Conservation (phyloP, 108 stramenopile genomes). For the Cyclotella sp. region DNA sequence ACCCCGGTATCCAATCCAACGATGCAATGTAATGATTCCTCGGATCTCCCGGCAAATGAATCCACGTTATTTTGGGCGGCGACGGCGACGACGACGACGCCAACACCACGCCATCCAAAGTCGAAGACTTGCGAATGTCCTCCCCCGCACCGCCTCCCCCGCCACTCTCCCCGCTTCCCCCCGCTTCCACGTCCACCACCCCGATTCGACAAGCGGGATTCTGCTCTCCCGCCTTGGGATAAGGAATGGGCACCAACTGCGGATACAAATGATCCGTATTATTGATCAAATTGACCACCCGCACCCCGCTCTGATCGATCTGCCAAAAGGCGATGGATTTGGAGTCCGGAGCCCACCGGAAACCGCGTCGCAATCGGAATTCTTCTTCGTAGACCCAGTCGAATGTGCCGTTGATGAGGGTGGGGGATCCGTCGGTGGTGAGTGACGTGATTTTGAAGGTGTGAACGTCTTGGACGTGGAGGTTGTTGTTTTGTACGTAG, state of each 20-base stretch:
- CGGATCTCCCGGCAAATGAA: slow-evolving; percentile 49
- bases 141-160: background rate
- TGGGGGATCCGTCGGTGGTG: slow-evolving; percentile 35
- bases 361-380: slow-evolving; percentile 45
- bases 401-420: slow-evolving; percentile 47
- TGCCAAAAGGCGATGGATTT: slow-evolving; percentile 53
- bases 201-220: slow-evolving; percentile 48
- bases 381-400: slow-evolving; percentile 55
- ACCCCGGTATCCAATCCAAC: slow-evolving; percentile 48
- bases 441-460: slow-evolving; percentile 42
- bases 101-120: no score
- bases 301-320: slow-evolving; percentile 42
- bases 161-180: no score
- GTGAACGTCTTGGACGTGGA: slow-evolving; percentile 51
- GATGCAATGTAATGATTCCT: slow-evolving; percentile 55
- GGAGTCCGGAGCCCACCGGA: slow-evolving; percentile 43
- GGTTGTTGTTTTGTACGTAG: slow-evolving; percentile 41
- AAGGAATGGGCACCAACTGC: slow-evolving; percentile 44
- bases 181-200: slow-evolving; percentile 30
- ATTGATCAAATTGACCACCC: slow-evolving; percentile 51
- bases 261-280: slow-evolving; percentile 56
- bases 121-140: no score
- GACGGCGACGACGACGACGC: no score
- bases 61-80: slow-evolving; percentile 43
- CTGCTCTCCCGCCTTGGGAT: slow-evolving; percentile 52